These are phyloP conservation scores for Phaffomyces thermotolerans DNA, from an alignment of 805 yeast genomes.

Conservation along the genomic window DNA sequence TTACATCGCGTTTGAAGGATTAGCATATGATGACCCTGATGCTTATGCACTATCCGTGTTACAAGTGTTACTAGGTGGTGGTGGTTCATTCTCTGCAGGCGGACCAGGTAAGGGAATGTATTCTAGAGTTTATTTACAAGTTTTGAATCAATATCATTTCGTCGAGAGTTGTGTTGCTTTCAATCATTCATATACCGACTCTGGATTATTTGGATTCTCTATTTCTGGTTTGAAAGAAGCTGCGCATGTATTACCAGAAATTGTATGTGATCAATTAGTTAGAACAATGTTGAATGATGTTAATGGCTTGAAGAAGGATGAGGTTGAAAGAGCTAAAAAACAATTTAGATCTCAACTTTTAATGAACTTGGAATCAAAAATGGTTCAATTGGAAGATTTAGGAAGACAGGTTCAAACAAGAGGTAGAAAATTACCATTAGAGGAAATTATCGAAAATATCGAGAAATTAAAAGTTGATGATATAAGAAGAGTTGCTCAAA, in stretches of 20 bases:
- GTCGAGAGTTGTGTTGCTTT: conserved; percentile 84
- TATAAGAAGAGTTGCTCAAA: conserved; percentile 63
- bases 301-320: conserved; percentile 59
- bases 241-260: conserved; percentile 75
- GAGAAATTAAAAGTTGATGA: conserved; percentile 62
- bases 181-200: conserved; percentile 84
- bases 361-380: conserved; percentile 88
- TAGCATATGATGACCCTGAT: conserved; percentile 76
- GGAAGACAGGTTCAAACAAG: conserved; percentile 91
- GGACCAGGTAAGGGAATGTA: conserved; percentile 99
- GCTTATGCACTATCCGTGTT: conserved; percentile 85
- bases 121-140: conserved; percentile 85
- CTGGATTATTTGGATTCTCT: conserved; percentile 87
- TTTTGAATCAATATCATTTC: conserved; percentile 84
- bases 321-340: conserved; percentile 85
- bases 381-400: conserved; percentile 91
- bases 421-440: conserved; percentile 63
- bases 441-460: conserved; percentile 76
- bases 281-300: conserved; percentile 40
- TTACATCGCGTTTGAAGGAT: conserved; percentile 83
- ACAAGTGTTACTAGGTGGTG: conserved; percentile 91
- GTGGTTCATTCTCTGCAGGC: conserved; percentile 96
- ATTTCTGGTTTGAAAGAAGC: conserved; percentile 82
- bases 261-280: conserved; percentile 60
- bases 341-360: conserved; percentile 81